These are phyloP conservation scores for Gentiana dahurica DNA, from an alignment of 257 asterid genomes.

Conservation along the genomic window DNA sequence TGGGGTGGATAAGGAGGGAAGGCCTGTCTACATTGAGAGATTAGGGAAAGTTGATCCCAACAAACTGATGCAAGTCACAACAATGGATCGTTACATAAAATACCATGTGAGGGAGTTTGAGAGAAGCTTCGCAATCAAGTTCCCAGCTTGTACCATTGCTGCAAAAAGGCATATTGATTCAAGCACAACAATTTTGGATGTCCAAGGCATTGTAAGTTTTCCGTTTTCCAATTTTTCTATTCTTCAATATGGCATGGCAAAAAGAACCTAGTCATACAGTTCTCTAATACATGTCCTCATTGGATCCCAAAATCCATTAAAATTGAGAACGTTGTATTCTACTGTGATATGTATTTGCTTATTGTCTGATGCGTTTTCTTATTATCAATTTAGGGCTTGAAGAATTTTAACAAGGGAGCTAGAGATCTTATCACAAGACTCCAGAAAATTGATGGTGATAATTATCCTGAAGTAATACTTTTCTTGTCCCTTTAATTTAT, in stretches of 20 bases:
- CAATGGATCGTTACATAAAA: slow-evolving; percentile 73
- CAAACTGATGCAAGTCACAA: slow-evolving; percentile 79
- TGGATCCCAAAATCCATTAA: not conserved
- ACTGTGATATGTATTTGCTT: not conserved
- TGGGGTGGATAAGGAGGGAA: slow-evolving; percentile 84
- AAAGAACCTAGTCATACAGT: too few relatives aligned
- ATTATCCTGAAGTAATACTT: slow-evolving; percentile 77
- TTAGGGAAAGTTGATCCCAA: slow-evolving; percentile 81
- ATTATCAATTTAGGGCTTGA: slow-evolving; percentile 48
- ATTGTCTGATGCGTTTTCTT: not conserved
- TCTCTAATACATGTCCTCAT: not conserved
- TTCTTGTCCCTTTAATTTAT: slow-evolving; percentile 5
- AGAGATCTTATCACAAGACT: slow-evolving; percentile 79
- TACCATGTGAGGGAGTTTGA: slow-evolving; percentile 93
- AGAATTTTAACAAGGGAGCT: slow-evolving; percentile 78
- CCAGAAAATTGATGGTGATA: slow-evolving; percentile 91
- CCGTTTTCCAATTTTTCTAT: not conserved
- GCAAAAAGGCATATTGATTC: slow-evolving; percentile 80
- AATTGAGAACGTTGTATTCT: not conserved
- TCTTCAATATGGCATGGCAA: not conserved
- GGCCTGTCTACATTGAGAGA: slow-evolving; percentile 82
- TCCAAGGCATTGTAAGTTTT: slow-evolving; percentile 91
- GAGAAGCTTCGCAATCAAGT: slow-evolving; percentile 69
- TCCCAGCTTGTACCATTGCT: slow-evolving; percentile 94
- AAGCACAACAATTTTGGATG: slow-evolving; percentile 98